Evolutionary conservation across 805 yeast species (phyloP), one percentile per base, ranked within the genome.

Genomic region (Saccharomycopsis selenospora): DNA sequence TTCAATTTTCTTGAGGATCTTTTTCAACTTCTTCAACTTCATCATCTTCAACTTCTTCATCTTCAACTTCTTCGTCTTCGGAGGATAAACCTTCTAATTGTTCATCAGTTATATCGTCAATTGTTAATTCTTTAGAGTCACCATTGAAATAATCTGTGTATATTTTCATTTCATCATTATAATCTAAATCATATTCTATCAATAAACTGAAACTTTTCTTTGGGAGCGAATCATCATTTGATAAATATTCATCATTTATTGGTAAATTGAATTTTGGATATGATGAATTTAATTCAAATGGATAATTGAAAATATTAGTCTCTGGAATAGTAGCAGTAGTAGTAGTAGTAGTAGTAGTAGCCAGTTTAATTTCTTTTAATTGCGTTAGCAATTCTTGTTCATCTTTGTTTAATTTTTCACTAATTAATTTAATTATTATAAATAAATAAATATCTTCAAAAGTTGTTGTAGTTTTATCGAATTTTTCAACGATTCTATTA

Each of bases 131-230:
- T 30, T 42, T 23, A 10, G 25, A 22, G 10, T 38, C 42, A 22
- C 46, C 56, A 55, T 14, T 61, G 60, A 50, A 64, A 64, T 50
- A 56, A 61, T 41, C 50, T 50, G 30, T 65, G 58, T 25, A 59
- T 63, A 2, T 59, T 57, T n/a, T 40, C 64, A 14, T 59, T 45
- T 61, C 66, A 1, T 59, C 64, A 1, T 65, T 65, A 4, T 58
- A 66, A 14, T 61, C 56, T 3, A 63, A 51, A 2, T 60, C 64
- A 17, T 48, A 61, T 55, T 80, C 85, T 3, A 80, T 73, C 45
- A 82, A 62, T 23, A 84, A 56, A 54, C 76, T 81, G 1, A 89
- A 89, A 56, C 72, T 81, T n/a, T 93, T 93, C 75, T 76, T 80
- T n/a, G 84, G 59, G 30, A 73, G 66, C 1, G 65, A 56, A 30